Evolutionary conservation across 2,329 filamentous ascomycete species (phyloP).

Genomic region (Talaromyces amestolkiae): DNA sequence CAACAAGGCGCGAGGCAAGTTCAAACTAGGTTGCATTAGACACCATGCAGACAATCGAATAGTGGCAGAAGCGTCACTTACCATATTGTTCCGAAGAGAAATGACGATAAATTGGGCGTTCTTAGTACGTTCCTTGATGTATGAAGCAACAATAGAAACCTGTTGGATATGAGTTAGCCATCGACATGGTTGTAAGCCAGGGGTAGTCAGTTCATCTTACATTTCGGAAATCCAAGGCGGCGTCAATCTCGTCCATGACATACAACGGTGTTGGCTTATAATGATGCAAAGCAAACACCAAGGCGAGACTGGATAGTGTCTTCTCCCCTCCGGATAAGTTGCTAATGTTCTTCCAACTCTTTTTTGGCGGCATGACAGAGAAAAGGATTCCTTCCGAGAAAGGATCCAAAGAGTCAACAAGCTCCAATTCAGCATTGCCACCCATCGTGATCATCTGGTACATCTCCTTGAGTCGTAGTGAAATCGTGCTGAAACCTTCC

Average conservation of each 20-base stretch:
- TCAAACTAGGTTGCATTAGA: slow-evolving; percentile 62
- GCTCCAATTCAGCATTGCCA: slow-evolving; percentile 93
- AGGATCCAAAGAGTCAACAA: slow-evolving; percentile 92
- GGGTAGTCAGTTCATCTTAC: slow-evolving; percentile 56
- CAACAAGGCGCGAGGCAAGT: slow-evolving; percentile 88
- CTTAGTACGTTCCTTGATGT: slow-evolving; percentile 98
- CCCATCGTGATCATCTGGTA: slow-evolving; percentile 99
- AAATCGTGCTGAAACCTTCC: slow-evolving; percentile 94
- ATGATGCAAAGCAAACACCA: slow-evolving; percentile 97
- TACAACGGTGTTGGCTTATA: slow-evolving; percentile 97
- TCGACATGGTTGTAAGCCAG: background rate
- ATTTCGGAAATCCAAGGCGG: slow-evolving; percentile 94
- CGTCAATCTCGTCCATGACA: slow-evolving; percentile 99
- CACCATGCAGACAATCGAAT: background rate
- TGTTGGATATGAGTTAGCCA: slow-evolving; percentile 36
- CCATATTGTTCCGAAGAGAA: slow-evolving; percentile 96
- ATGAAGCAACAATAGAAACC: slow-evolving; percentile 96
- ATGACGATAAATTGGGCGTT: slow-evolving; percentile 99
- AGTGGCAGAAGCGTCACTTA: slow-evolving; percentile 23
- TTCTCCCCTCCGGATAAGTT: slow-evolving; percentile 97
- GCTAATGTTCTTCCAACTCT: slow-evolving; percentile 99
- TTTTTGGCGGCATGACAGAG: slow-evolving; percentile 98
- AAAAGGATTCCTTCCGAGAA: slow-evolving; percentile 97
- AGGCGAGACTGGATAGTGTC: slow-evolving; percentile 84
- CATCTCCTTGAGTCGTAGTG: slow-evolving; percentile 95